A percentile compares a stretch with the other conserved stretches of the same genome.
Evolutionary conservation across 73 alveolate species (phyloP).

Genomic region (Paramecium octaurelia): DNA sequence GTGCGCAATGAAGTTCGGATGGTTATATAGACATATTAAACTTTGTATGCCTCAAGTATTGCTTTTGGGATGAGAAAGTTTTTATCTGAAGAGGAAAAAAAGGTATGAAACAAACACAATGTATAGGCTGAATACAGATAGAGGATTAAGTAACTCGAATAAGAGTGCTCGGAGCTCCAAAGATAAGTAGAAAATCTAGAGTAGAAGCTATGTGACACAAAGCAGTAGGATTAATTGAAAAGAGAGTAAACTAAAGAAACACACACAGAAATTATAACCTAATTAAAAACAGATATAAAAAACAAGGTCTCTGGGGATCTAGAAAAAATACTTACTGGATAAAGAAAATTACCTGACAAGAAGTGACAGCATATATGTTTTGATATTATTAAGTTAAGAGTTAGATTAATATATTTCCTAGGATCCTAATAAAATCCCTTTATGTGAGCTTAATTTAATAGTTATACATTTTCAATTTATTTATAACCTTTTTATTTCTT

Average conservation of each 20-base stretch:
- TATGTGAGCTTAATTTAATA: not conserved
- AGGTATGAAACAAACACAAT: not conserved
- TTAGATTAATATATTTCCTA: not conserved
- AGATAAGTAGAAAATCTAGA: not conserved
- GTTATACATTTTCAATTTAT: not conserved
- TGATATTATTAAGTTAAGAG: not conserved
- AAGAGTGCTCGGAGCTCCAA: not conserved
- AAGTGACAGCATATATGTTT: not conserved
- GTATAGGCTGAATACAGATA: not conserved
- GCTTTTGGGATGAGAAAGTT: slow-evolving; percentile 37
- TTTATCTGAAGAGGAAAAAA: not conserved
- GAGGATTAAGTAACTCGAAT: not conserved
- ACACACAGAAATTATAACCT: not conserved
- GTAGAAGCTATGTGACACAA: not conserved
- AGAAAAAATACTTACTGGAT: not conserved
- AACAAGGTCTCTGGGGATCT: not conserved
- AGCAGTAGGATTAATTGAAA: not conserved
- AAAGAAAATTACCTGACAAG: not conserved
- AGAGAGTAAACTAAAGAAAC: slow-evolving; percentile 18
- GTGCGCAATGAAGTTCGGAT: slow-evolving; percentile 96
- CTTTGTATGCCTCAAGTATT: slow-evolving; percentile 71
- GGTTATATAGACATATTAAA: slow-evolving; percentile 97
- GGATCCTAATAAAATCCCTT: not conserved
- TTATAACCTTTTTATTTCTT: no score
- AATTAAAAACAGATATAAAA: not conserved